A percentile compares a stretch with the other conserved stretches of the same genome.
Evolutionary conservation across 768 basidiomycete genomes (phyloP).

Genomic region (Trametes coccinea): DNA sequence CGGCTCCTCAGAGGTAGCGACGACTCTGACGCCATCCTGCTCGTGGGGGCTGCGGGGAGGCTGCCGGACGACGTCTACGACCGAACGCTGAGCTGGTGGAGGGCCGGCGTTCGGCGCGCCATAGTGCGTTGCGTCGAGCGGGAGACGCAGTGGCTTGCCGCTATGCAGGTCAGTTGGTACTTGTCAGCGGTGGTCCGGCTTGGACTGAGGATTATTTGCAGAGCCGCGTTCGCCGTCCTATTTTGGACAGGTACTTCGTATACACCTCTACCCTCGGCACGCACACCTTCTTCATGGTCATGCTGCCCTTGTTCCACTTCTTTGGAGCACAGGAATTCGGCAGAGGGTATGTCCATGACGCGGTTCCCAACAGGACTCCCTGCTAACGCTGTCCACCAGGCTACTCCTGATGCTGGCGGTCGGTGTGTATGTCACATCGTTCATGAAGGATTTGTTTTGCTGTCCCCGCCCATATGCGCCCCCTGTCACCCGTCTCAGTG

Average conservation of each 20-base stretch:
- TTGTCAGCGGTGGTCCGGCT: slow-evolving; percentile 7
- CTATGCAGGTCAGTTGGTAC: slow-evolving; percentile 56
- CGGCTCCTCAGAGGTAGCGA: background rate
- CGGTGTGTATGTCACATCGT: slow-evolving; percentile 86
- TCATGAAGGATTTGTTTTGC: slow-evolving; percentile 88
- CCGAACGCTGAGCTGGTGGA: slow-evolving; percentile 62
- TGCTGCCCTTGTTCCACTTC: slow-evolving; percentile 85
- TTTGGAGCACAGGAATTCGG: slow-evolving; percentile 78
- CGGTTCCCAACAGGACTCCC: background rate
- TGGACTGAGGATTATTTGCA: slow-evolving; percentile 28
- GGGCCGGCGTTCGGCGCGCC: slow-evolving; percentile 55
- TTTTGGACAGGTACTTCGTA: slow-evolving; percentile 80
- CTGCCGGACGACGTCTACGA: slow-evolving; percentile 59
- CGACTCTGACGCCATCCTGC: slow-evolving; percentile 6
- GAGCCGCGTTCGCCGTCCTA: slow-evolving; percentile 59
- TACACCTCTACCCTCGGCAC: slow-evolving; percentile 80
- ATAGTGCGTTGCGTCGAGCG: slow-evolving; percentile 53
- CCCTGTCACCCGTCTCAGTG: slow-evolving; percentile 87
- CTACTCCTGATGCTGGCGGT: slow-evolving; percentile 68
- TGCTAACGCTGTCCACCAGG: slow-evolving; percentile 45
- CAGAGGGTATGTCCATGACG: slow-evolving; percentile 56
- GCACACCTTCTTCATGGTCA: slow-evolving; percentile 92
- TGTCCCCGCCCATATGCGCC: slow-evolving; percentile 89
- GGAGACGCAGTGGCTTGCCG: slow-evolving; percentile 63
- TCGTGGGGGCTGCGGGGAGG: slow-evolving; percentile 28